phyloP scores from a whole-genome alignment of 2,329 filamentous ascomycete genomes.

The Podosphaera xanthii region DNA sequence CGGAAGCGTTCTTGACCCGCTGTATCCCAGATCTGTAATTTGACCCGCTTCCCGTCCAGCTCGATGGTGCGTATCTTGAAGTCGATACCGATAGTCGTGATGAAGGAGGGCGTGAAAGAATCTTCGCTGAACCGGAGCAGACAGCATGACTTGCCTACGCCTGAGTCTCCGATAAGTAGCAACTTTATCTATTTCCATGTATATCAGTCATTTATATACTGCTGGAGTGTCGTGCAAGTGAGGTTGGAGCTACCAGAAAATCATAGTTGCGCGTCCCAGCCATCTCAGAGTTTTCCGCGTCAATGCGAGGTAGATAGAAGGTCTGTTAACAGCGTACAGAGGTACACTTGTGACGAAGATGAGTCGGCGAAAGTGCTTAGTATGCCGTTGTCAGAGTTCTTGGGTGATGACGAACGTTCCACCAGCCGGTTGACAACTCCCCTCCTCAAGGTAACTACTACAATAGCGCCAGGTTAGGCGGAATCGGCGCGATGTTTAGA shows the following conservation, averaged over 20 bases:
- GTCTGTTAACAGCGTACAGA: not conserved
- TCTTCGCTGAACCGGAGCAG: constrained; percentile 95
- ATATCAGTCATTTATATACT: not conserved
- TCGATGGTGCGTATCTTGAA: constrained; percentile 99
- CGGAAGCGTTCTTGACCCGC: constrained; percentile 95
- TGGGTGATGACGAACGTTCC: not conserved
- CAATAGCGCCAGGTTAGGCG: not conserved
- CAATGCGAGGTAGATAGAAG: not conserved
- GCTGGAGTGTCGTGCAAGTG: not conserved
- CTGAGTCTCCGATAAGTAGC: constrained; percentile 97
- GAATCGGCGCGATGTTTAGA: not conserved
- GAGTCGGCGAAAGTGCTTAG: not conserved
- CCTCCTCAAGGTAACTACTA: not conserved
- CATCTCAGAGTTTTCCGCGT: constrained; percentile 30
- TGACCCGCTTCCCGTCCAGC: constrained; percentile 93
- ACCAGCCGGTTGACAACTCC: not conserved
- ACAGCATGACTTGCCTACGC: constrained; percentile 98
- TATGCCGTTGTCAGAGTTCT: not conserved
- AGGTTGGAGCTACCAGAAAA: constrained; percentile 52
- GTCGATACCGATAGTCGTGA: constrained; percentile 98
- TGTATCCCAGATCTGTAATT: constrained; percentile 99
- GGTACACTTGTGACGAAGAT: not conserved
- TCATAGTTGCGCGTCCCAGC: constrained; percentile 97
- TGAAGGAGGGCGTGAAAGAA: constrained; percentile 99
- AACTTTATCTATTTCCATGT: constrained; percentile 47